Base-by-base conservation (phyloP, 2,329 filamentous ascomycete genomes). In the Sporothrix pseudoabietina region DNA sequence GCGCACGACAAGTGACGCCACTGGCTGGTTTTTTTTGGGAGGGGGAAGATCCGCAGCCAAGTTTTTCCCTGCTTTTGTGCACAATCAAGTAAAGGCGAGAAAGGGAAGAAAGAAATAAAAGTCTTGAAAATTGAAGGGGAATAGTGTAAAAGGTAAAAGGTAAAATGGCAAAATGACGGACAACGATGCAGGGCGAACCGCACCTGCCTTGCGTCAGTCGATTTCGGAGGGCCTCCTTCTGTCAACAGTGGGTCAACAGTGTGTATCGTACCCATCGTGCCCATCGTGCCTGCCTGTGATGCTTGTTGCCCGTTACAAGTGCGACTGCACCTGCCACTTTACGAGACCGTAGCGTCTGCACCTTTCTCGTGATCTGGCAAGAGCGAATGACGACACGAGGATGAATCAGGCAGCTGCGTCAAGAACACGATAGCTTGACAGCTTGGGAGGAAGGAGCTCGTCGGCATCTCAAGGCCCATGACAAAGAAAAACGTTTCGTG, bases 21-120 rank as follows among this genome's bases (percentile, higher is more conserved):
- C 52, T 57, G 68, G 68, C 16, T 69, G 47, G 2, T 55, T 39
- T 54, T 32, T 35, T 39, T n/a, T 26, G n/a, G 49, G 14, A 49
- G 49, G 41, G 52, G 68, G 49, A 57, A 8, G 68, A 57, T 59
- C 52, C 52, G 52, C 52, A 32, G 68, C 52, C 68, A 59, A 59
- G 52, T 57, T 57, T 69, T 59, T 70, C 68, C 68, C n/a, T 70
- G 68, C 52, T 70, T 70, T 70, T 70, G n/a, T 16, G 19, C 49
- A 55, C 30, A 52, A 69, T 22, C 47, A 69, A 54, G 65, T 8
- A 54, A 35, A 35, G 35, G 35, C 35, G 14, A 14, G 44, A 49
- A 19, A 49, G 19, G 14, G 44, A 19, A 49, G 8, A 12, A 49
- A 49, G 14, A 49, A 19, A 19, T 49, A 16, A 16, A 16, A 49